A percentile compares a stretch with the other conserved stretches of the same genome.
Evolutionary conservation across 2,329 filamentous ascomycete genomes (phyloP).

Genomic region (Trichoderma brevicompactum): DNA sequence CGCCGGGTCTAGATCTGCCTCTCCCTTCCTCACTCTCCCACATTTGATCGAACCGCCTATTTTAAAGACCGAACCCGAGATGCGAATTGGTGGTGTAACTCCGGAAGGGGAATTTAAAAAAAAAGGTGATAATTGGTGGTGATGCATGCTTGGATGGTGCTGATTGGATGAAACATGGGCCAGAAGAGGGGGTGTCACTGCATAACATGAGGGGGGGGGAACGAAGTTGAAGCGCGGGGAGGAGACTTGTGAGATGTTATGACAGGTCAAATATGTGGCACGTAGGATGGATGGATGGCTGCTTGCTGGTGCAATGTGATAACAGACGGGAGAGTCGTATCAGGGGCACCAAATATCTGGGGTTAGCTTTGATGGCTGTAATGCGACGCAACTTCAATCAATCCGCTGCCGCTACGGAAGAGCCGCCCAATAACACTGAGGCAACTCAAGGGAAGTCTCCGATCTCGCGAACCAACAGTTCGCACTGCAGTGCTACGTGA

Average conservation of each 20-base stretch:
- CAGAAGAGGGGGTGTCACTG: constrained; percentile 8
- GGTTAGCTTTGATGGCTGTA: constrained; percentile 22
- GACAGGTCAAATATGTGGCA: constrained; percentile 2
- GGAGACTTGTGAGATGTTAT: constrained; percentile 11
- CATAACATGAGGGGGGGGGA: not conserved
- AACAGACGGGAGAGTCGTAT: constrained; percentile 19
- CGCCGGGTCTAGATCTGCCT: not conserved
- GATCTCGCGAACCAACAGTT: constrained; percentile 10
- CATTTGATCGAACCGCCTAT: not conserved
- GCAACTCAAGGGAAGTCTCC: not conserved
- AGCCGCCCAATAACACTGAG: not conserved
- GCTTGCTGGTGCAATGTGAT: constrained; percentile 5
- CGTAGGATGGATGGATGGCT: not conserved
- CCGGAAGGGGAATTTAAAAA: not conserved
- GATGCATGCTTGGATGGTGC: not conserved
- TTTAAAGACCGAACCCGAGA: not conserved
- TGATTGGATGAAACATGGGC: constrained; percentile 10
- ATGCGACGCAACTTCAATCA: constrained; percentile 18
- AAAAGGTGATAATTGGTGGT: not conserved
- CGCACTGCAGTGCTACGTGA: not conserved
- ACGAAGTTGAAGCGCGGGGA: constrained; percentile 9
- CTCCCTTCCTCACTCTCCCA: not conserved
- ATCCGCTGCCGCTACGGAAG: not conserved
- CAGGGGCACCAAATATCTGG: constrained; percentile 21
- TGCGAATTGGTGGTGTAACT: constrained; percentile 15